phyloP scores from a whole-genome alignment of 2,329 filamentous ascomycete genomes.

The Clonostachys solani region DNA sequence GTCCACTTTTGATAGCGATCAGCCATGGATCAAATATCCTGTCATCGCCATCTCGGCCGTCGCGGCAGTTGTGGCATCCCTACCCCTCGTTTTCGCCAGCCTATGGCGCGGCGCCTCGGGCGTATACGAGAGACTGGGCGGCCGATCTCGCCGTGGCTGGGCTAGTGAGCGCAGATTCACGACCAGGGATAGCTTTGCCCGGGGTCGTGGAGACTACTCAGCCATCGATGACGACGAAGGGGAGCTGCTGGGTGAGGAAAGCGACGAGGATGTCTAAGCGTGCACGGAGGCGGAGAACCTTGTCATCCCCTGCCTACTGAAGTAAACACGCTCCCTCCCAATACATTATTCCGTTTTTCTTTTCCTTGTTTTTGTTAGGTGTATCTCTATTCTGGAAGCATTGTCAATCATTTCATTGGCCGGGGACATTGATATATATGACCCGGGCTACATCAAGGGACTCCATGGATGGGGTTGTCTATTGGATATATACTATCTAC shows the following conservation, averaged over 20 bases:
- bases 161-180: conserved; percentile 69
- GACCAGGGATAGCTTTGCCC: conserved; percentile 82
- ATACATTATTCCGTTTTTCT: background rate
- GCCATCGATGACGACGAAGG: conserved; percentile 91
- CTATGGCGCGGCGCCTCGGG: conserved; percentile 64
- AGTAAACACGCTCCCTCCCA: no score
- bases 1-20: conserved; percentile 59
- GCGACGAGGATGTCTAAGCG: conserved; percentile 73
- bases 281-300: no score
- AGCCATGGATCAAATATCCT: conserved; percentile 77
- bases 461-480: no score
- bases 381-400: background rate
- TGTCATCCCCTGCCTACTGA: no score
- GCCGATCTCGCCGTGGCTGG: conserved; percentile 40
- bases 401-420: no score
- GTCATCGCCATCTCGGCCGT: conserved; percentile 67
- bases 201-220: conserved; percentile 82
- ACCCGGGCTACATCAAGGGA: no score
- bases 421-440: no score
- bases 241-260: conserved; percentile 88
- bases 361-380: background rate
- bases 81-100: conserved; percentile 69
- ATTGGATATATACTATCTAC: no score
- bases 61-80: conserved; percentile 52
- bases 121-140: conserved; percentile 41